A percentile compares a stretch with the other conserved stretches of the same genome.
Conservation (phyloP, 2,329 filamentous ascomycete species). For the Malbranchea cinnamomea region DNA sequence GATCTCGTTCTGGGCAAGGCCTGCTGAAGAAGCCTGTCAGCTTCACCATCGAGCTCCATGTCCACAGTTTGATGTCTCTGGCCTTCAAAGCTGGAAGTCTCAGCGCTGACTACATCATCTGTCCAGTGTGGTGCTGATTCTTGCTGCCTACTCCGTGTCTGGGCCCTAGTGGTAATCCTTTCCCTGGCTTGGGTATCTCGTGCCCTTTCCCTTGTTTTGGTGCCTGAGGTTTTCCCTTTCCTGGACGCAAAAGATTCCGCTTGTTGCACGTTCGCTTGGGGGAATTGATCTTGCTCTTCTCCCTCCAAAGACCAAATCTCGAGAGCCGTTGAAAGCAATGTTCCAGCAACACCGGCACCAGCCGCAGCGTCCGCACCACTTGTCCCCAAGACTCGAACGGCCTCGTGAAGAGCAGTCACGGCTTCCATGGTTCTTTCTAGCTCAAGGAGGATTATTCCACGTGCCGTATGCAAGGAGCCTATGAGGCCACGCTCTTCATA, state of each 20-base stretch:
- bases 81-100: constrained; percentile 10
- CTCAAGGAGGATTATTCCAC: constrained; percentile 73
- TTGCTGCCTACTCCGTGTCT: constrained; percentile 1
- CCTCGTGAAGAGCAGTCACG: constrained; percentile 66
- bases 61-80: constrained; percentile 20
- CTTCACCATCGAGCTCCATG: constrained; percentile 30
- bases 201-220: constrained; percentile 18
- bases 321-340: constrained; percentile 29
- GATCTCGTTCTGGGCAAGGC: constrained; percentile 19
- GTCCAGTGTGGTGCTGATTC: constrained; percentile 20
- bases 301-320: constrained; percentile 32
- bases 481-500: constrained; percentile 33
- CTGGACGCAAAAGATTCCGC: constrained; percentile 9
- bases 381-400: constrained; percentile 31
- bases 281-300: constrained; percentile 9
- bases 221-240: constrained; percentile 9
- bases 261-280: not conserved
- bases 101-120: constrained; percentile 20
- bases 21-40: constrained; percentile 25
- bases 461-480: constrained; percentile 32
- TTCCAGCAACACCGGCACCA: constrained; percentile 32
- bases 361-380: constrained; percentile 32
- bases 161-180: constrained; percentile 10
- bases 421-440: constrained; percentile 61
- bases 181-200: constrained; percentile 9